Percentiles rank a stretch among this genome's conserved stretches.
phyloP scores from a whole-genome alignment of 768 basidiomycete species.

The Mycena chlorophos region DNA sequence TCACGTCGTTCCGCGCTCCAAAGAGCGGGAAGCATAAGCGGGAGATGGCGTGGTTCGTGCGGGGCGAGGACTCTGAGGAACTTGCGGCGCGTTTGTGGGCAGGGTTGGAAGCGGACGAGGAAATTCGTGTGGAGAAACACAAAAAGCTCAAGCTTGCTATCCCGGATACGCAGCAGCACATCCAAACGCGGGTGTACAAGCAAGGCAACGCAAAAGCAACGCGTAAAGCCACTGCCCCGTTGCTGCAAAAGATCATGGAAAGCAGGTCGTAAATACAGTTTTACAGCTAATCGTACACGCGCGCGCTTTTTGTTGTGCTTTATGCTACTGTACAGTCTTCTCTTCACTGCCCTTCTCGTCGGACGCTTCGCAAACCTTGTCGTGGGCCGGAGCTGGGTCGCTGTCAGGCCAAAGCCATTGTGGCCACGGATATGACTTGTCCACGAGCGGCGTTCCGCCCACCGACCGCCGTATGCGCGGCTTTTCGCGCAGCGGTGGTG shows the following conservation, averaged over 20 bases:
- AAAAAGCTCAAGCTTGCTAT: conserved; percentile 42
- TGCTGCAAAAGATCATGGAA: conserved; percentile 63
- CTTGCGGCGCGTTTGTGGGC: conserved; percentile 53
- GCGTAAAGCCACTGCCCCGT: conserved; percentile 66
- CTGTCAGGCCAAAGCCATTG: conserved; percentile 12
- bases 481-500: conserved; percentile 16
- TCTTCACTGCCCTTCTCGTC: too few relatives aligned
- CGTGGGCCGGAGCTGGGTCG: too few relatives aligned
- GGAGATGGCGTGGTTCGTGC: conserved; percentile 68
- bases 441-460: conserved; percentile 10
- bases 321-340: too few relatives aligned
- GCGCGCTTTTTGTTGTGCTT: neutral
- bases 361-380: too few relatives aligned
- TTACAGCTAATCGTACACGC: neutral
- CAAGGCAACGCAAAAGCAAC: conserved; percentile 65
- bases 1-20: conserved; percentile 68
- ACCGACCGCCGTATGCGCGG: conserved; percentile 7
- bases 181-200: conserved; percentile 55
- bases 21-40: conserved; percentile 55
- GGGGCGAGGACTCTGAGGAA: conserved; percentile 31
- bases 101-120: conserved; percentile 57
- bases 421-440: conserved; percentile 14
- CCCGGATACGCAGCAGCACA: too few relatives aligned
- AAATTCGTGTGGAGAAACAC: conserved; percentile 53
- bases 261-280: conserved; percentile 4